Evolutionary conservation across 1,284 basidiomycete genomes (phyloP).

Genomic region (Nidula niveotomentosa): DNA sequence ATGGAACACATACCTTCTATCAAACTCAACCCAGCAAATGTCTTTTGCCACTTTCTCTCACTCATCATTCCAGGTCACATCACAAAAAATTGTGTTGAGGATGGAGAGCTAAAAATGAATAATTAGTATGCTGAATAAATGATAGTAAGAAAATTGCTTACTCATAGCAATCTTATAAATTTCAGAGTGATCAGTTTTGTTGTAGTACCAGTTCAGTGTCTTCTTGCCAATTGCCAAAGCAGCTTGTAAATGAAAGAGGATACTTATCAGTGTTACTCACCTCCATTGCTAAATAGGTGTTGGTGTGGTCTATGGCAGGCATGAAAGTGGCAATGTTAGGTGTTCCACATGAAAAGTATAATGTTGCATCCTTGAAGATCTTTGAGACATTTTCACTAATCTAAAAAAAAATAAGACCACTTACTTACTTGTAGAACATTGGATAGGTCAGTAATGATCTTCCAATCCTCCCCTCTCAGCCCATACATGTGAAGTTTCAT

Average conservation of each 20-base stretch:
- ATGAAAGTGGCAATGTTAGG: slow-evolving; percentile 22
- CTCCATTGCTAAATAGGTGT: slow-evolving; percentile 9
- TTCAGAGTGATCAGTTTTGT: not conserved
- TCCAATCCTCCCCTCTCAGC: not conserved
- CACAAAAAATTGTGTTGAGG: not conserved
- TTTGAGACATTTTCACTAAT: too few species aligned
- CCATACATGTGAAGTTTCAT: not conserved
- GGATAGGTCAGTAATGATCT: not conserved
- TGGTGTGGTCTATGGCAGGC: slow-evolving; percentile 24
- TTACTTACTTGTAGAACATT: not conserved
- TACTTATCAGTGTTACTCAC: too few species aligned
- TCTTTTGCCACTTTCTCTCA: not conserved
- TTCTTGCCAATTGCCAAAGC: not conserved
- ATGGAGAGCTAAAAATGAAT: not conserved
- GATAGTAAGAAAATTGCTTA: not conserved
- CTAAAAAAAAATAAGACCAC: slow-evolving; percentile 5
- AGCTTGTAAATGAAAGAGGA: too few species aligned
- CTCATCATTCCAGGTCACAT: not conserved
- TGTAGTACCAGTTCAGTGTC: not conserved
- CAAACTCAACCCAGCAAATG: not conserved
- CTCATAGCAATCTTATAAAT: not conserved
- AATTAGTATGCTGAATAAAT: not conserved
- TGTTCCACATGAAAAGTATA: slow-evolving; percentile 16
- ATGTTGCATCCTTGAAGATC: slow-evolving; percentile 18
- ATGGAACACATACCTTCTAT: not conserved